Percentiles rank a stretch among this genome's conserved stretches.
Evolutionary conservation across 805 yeast species (phyloP).

Genomic region (Wickerhamiella azymoides): DNA sequence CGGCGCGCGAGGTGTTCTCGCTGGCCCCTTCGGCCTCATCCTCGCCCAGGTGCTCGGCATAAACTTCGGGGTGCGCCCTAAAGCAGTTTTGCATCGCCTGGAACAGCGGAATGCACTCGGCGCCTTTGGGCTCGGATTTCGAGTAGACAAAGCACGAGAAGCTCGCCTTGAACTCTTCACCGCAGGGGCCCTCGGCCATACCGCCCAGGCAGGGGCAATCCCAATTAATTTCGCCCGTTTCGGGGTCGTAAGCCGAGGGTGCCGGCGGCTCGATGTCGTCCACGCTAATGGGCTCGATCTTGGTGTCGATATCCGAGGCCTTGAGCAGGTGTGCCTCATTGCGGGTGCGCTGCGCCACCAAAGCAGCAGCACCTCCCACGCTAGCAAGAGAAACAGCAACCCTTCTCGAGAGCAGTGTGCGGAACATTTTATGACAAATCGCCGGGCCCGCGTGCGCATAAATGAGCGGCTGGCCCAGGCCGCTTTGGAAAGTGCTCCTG

Average conservation of each 20-base stretch:
- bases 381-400: neutral
- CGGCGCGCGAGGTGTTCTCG: constrained; percentile 1
- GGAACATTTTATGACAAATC: neutral
- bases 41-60: constrained; percentile 79
- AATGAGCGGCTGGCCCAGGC: neutral
- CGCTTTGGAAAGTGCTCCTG: neutral
- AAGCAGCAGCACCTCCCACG: neutral
- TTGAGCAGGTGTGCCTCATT: constrained; percentile 9
- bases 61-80: constrained; percentile 81
- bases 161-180: constrained; percentile 87
- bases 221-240: constrained; percentile 98
- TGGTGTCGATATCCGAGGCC: constrained; percentile 1
- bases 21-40: constrained; percentile 32
- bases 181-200: constrained; percentile 98
- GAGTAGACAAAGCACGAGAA: constrained; percentile 92
- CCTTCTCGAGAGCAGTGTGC: neutral
- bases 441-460: neutral
- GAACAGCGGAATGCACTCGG: constrained; percentile 85
- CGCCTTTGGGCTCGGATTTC: constrained; percentile 89
- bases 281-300: constrained; percentile 6
- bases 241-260: constrained; percentile 79
- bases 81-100: constrained; percentile 88
- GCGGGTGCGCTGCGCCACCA: neutral
- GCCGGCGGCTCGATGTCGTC: constrained; percentile 15
- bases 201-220: constrained; percentile 99